These are phyloP conservation scores for Exophiala spinifera DNA, from an alignment of 2,329 filamentous ascomycete genomes.

Conservation along the genomic window DNA sequence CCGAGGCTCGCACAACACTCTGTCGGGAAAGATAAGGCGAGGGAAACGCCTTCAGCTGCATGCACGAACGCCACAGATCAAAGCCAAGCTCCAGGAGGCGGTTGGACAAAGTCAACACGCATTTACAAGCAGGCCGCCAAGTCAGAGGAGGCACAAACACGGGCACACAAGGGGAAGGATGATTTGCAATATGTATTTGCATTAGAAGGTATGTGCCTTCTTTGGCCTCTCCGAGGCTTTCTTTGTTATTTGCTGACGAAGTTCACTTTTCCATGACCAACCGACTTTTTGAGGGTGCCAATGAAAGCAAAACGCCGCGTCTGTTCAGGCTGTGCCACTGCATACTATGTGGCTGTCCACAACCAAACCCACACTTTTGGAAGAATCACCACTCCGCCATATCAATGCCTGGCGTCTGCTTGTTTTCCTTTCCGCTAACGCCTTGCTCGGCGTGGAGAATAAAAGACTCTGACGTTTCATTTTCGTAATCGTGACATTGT, in stretches of 20 bases:
- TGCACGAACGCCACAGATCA: not conserved
- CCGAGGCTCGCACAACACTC: not conserved
- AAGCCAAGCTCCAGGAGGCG: no score
- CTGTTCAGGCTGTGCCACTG: not conserved
- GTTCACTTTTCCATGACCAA: constrained; percentile 1
- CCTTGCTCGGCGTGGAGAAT: not conserved
- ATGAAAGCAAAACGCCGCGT: not conserved
- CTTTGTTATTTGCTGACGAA: not conserved
- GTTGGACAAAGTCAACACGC: no score
- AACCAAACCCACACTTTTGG: not conserved
- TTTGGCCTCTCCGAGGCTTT: no score
- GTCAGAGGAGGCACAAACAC: no score
- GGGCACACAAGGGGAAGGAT: no score
- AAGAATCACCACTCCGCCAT: not conserved
- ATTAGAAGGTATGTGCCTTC: no score
- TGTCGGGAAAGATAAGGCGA: no score
- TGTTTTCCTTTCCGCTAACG: not conserved
- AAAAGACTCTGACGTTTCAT: not conserved
- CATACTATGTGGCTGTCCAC: not conserved
- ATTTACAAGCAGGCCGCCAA: no score
- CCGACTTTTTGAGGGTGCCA: not conserved
- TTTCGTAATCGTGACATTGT: not conserved
- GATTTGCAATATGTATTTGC: no score
- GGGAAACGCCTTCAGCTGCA: not conserved
- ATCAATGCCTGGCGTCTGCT: not conserved